Evolutionary conservation across 192 early-diverging fungal genomes (phyloP).

Genomic region (Mortierella antarctica): DNA sequence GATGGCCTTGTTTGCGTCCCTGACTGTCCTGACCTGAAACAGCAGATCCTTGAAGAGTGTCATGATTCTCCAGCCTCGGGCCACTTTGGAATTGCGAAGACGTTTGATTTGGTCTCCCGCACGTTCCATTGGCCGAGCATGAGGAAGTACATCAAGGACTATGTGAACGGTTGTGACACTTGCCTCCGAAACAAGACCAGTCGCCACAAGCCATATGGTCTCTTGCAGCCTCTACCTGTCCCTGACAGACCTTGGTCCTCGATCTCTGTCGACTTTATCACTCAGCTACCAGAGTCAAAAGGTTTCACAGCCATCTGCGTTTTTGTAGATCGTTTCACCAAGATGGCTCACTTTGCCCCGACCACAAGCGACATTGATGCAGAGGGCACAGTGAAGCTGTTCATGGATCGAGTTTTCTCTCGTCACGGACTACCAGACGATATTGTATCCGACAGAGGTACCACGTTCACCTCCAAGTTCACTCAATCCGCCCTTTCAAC

Average conservation of each 20-base stretch:
- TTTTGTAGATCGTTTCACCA: conserved; percentile 50
- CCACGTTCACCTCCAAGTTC: too few relatives aligned
- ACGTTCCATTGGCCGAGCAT: conserved; percentile 51
- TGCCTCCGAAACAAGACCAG: conserved; percentile 47
- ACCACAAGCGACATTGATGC: too few relatives aligned
- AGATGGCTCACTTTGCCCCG: conserved; percentile 17
- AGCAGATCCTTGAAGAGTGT: conserved; percentile 17
- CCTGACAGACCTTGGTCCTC: conserved; percentile 46
- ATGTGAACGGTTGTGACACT: conserved; percentile 38
- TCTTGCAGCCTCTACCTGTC: conserved; percentile 38
- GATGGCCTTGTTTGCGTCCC: conserved; percentile 37
- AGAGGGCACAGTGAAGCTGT: too few relatives aligned
- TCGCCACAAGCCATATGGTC: conserved; percentile 49
- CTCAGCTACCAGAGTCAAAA: conserved; percentile 12
- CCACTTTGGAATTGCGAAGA: conserved; percentile 50
- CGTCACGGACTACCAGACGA: too few relatives aligned
- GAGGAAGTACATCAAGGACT: conserved; percentile 37
- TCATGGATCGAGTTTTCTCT: too few relatives aligned
- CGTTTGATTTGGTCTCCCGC: conserved; percentile 41
- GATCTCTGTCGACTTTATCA: conserved; percentile 60
- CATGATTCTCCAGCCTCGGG: conserved; percentile 45
- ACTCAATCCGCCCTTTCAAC: too few relatives aligned
- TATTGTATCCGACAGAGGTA: too few relatives aligned
- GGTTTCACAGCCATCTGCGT: conserved; percentile 54
- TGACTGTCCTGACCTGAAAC: conserved; percentile 10